Base-by-base conservation (phyloP, 1,284 basidiomycete genomes). In the Ceratobasidium sp. region DNA sequence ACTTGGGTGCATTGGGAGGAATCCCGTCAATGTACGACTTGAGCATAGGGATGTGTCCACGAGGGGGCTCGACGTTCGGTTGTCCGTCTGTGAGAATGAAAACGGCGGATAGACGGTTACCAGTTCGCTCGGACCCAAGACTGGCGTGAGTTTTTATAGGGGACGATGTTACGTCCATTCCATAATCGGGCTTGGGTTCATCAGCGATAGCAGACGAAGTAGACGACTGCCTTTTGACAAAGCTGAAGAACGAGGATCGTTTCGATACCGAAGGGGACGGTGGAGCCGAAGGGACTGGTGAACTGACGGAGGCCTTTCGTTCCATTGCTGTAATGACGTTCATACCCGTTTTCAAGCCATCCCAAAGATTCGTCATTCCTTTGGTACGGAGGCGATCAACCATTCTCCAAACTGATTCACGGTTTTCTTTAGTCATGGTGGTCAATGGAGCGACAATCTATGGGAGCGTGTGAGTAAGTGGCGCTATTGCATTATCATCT, bases 11-110 rank as follows among this genome's bases (percentile, higher is more conserved):
- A 24, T 75, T 59, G 9, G 56, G 33, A 19, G 62, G 63, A 17
- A 60, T 22, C 9, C 69, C 56, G 24, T 77, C 76, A 31, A 78
- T 67, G 57, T 77, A 78, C 31, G 62, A 56, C 31, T 76, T 76
- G 64, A 78, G 72, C 73, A 76, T 77, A 5, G 74, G 76, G 17
- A 76, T 67, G 41, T 78, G 76, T 9, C 77, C 77, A 19, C 75
- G 33, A 45, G 76, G 76, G 31, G 77, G 77, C 5, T 74, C 63
- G 15, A 75, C 51, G 47, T 77, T 78, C 19, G 77, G 77, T 45
- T 73, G 53, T 22, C 77, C 77, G 56, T 78, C 77, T 17, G 77
- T 78, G 22, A 78, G 75, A n/a, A 78, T 71, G 56, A 78, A 76
- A 17, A 78, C 75, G 29, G 76, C 73, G 19, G 72, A 56, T 17